These are phyloP conservation scores for Diaporthe vexans DNA, from an alignment of 2,329 filamentous ascomycete species.

Conservation along the genomic window DNA sequence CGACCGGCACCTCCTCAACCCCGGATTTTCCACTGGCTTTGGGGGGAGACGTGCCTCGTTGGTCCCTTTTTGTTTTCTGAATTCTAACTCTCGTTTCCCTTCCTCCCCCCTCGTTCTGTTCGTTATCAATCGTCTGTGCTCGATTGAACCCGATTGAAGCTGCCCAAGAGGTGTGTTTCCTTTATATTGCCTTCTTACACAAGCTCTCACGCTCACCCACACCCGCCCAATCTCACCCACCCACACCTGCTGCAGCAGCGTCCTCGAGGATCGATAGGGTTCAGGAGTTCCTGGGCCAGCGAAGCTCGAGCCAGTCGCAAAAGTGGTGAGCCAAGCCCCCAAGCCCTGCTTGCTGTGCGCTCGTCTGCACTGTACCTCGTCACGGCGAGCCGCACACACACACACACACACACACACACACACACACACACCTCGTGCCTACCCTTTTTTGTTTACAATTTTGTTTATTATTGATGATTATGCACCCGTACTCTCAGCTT, in stretches of 20 bases:
- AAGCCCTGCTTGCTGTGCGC: constrained; percentile 8
- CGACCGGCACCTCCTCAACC: background rate
- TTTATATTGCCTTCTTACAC: constrained; percentile 2
- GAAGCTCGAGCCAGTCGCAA: constrained; percentile 19
- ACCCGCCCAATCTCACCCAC: background rate
- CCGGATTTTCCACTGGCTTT: constrained; percentile 2
- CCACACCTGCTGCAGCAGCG: constrained; percentile 8
- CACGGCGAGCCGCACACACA: background rate
- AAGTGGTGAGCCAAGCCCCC: constrained; percentile 17
- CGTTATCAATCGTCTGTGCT: constrained; percentile 9
- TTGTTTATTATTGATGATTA: background rate
- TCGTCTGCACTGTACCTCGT: background rate
- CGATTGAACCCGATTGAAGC: background rate
- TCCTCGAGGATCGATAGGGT: constrained; percentile 27
- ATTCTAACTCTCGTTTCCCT: background rate
- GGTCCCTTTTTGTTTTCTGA: background rate
- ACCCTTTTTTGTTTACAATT: background rate
- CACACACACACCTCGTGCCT: background rate
- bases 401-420: background rate
- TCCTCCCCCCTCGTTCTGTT: background rate
- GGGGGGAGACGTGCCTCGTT: constrained; percentile 3
- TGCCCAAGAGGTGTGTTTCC: constrained; percentile 7
- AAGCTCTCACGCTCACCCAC: background rate
- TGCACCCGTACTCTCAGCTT: background rate
- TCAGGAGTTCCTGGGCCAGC: background rate